Percentiles rank a stretch among this genome's conserved stretches.
Conservation (phyloP, 495 filamentous ascomycete species). For the Neurospora tetrasperma region DNA sequence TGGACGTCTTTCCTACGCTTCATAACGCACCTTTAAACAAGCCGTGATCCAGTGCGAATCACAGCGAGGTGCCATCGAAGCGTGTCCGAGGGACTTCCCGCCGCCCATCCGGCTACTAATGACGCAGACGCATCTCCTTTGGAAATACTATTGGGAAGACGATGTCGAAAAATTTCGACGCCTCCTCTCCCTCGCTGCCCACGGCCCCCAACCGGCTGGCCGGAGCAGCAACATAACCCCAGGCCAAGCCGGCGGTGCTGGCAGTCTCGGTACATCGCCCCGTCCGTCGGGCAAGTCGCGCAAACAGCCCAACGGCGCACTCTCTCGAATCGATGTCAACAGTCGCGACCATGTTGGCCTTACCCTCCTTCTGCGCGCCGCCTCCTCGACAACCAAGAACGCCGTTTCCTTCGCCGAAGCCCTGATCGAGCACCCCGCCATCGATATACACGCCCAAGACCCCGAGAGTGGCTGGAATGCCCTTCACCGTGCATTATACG, state of each 20-base stretch:
- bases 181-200: slow-evolving; percentile 58
- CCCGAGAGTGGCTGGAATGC: slow-evolving; percentile 93
- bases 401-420: slow-evolving; percentile 64
- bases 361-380: slow-evolving; percentile 78
- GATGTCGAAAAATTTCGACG: slow-evolving; percentile 86
- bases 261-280: slow-evolving; percentile 35
- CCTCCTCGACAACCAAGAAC: slow-evolving; percentile 58
- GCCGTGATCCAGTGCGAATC: slow-evolving; percentile 70
- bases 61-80: slow-evolving; percentile 74
- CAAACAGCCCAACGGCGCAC: slow-evolving; percentile 27
- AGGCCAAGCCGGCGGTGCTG: slow-evolving; percentile 18
- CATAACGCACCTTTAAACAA: slow-evolving; percentile 60
- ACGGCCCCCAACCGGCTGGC: slow-evolving; percentile 37
- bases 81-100: slow-evolving; percentile 33
- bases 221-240: slow-evolving; percentile 26
- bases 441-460: slow-evolving; percentile 80
- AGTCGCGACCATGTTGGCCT: slow-evolving; percentile 66
- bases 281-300: slow-evolving; percentile 33
- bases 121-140: slow-evolving; percentile 94
- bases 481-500: slow-evolving; percentile 84
- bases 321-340: slow-evolving; percentile 69
- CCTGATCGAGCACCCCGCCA: slow-evolving; percentile 67
- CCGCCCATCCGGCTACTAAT: slow-evolving; percentile 53
- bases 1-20: slow-evolving; percentile 27
- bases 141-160: slow-evolving; percentile 92